phyloP scores from a whole-genome alignment of 441 rosid genomes.

The Breynia disticha region DNA sequence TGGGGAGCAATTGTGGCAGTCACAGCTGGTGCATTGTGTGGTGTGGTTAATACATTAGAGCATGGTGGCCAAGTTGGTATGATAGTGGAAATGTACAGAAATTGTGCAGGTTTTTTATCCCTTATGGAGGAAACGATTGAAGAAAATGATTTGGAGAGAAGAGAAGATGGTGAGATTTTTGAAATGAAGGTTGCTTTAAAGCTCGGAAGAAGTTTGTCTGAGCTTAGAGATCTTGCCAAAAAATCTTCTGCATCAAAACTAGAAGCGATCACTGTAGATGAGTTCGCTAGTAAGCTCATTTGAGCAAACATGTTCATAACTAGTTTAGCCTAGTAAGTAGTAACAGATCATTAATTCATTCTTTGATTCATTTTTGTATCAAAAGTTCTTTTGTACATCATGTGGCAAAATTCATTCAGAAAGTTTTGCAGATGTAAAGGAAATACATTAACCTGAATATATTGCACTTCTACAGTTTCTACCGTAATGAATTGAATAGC shows the following conservation, averaged over 20 bases:
- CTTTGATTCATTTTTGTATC: no score
- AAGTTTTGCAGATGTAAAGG: no score
- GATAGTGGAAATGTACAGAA: conserved; percentile 81
- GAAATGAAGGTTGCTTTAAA: conserved; percentile 54
- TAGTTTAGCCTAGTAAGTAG: no score
- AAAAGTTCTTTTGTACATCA: no score
- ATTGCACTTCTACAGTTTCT: no score
- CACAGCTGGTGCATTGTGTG: conserved; percentile 42
- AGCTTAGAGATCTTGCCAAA: conserved; percentile 45
- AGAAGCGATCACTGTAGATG: conserved; percentile 28
- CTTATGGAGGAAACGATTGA: conserved; percentile 44
- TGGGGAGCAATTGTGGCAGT: conserved; percentile 31
- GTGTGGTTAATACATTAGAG: conserved; percentile 44
- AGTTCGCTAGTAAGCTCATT: conserved; percentile 67
- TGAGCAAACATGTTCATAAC: conserved; percentile 17
- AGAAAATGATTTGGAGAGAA: conserved; percentile 28
- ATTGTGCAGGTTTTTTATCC: conserved; percentile 50
- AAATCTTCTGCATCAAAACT: conserved; percentile 19
- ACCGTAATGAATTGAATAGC: no score
- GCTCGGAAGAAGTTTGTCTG: conserved; percentile 57
- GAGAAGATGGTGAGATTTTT: conserved; percentile 50
- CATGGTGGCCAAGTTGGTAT: conserved; percentile 69
- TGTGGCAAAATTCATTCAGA: no score
- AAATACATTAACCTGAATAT: no score
- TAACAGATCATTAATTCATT: no score